A percentile compares a stretch with the other conserved stretches of the same genome.
Conservation (phyloP, 495 filamentous ascomycete species). For the Lasiosphaeria hispida region DNA sequence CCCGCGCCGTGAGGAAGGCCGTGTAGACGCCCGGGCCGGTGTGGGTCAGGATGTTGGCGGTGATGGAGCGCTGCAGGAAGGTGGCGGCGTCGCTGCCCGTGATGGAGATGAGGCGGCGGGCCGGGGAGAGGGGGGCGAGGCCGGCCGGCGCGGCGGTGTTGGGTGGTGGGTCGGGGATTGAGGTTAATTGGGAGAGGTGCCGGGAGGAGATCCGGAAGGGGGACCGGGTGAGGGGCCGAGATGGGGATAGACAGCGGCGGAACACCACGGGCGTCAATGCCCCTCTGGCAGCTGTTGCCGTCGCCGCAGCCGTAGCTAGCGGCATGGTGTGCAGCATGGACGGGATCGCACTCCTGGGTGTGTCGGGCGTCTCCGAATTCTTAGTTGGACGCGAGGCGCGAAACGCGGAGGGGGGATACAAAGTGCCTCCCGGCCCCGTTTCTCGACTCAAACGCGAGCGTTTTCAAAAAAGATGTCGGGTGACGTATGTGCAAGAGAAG, state of each 20-base stretch:
- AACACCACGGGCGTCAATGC: no score
- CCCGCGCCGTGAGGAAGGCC: constrained; percentile 81
- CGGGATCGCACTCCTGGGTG: no score
- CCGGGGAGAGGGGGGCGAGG: constrained; percentile 52
- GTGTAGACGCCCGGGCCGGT: constrained; percentile 58
- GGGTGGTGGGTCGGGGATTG: constrained; percentile 15
- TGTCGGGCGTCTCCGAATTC: no score
- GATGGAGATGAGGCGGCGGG: constrained; percentile 74
- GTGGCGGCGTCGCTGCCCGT: constrained; percentile 73
- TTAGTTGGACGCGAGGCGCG: no score
- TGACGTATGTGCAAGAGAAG: no score
- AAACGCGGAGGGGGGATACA: no score
- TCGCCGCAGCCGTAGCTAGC: neutral
- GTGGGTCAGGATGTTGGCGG: constrained; percentile 58
- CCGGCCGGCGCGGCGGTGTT: constrained; percentile 46
- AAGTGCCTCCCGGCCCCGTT: no score
- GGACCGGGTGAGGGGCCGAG: constrained; percentile 9
- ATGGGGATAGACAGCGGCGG: neutral
- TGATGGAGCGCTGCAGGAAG: constrained; percentile 86
- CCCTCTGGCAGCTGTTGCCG: neutral
- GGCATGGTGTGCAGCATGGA: no score
- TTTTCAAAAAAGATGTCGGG: no score
- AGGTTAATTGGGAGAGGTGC: constrained; percentile 7
- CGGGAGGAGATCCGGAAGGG: neutral
- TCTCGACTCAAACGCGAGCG: no score